phyloP scores from a whole-genome alignment of 345 rosid species.

The Camelina hispida region DNA sequence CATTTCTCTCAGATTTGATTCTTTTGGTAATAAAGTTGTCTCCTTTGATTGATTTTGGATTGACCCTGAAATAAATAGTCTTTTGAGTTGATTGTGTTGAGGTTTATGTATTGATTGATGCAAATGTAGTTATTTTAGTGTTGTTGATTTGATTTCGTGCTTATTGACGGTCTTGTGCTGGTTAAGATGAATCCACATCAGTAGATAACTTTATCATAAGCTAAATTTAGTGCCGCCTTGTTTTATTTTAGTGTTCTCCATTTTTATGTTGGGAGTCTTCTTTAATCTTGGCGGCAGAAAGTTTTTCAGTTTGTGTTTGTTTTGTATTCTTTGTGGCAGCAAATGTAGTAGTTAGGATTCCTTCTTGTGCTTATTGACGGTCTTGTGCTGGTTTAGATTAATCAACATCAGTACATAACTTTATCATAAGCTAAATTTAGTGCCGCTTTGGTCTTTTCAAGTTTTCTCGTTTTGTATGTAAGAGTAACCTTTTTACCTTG shows the following conservation, averaged over 20 bases:
- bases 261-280: not conserved
- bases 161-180: conserved; percentile 65
- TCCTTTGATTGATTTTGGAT: not conserved
- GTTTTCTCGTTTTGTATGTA: conserved; percentile 25
- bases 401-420: conserved; percentile 51
- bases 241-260: conserved; percentile 13
- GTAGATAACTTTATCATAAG: conserved; percentile 64
- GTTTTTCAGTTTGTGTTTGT: not conserved
- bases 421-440: conserved; percentile 58
- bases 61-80: not conserved
- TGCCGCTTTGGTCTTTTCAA: conserved; percentile 37
- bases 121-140: not conserved
- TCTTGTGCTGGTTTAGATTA: conserved; percentile 54
- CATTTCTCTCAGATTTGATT: not conserved
- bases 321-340: not conserved
- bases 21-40: not conserved
- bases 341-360: not conserved
- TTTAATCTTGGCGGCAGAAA: not conserved
- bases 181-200: conserved; percentile 35
- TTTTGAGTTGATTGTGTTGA: not conserved
- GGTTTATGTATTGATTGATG: not conserved
- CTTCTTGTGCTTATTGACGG: conserved; percentile 53
- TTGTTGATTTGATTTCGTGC: conserved; percentile 29
- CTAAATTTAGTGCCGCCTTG: conserved; percentile 47
- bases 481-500: conserved; percentile 2